Evolutionary conservation across 768 basidiomycete species (phyloP), one percentile per base, ranked within the genome.

Genomic region (Mycena vitilis): DNA sequence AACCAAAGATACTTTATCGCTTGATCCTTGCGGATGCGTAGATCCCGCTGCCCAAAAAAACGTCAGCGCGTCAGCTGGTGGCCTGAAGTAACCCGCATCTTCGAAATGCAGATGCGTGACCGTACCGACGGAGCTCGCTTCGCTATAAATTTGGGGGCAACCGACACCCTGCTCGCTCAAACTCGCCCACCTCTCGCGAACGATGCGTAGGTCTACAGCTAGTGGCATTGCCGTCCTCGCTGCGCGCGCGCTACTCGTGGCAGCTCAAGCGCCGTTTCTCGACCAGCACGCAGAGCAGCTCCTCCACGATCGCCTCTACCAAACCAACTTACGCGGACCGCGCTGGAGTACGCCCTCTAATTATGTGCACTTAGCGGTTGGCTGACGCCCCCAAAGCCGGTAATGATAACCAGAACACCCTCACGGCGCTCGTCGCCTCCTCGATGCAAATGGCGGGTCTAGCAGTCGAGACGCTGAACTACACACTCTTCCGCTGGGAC

Each of bases 341-440:
- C 63, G 78, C 67, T 78, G 78, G 78, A 78, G 78, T 78, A 36
- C 36, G 75, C 34, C n/a, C 47, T 45, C 22, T 18, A 8, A 30
- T 54, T 34, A 30, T 16, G 60, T 25, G 36, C 36, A 6, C 36
- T n/a, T n/a, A 20, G n/a, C 30, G 30, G 2, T 30, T 30, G 30
- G 25, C 47, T 52, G n/a, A 25, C 53, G 20, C 18, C 25, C 11
- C 47, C 5, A 15, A 60, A 78, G 78, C 78, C 52, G 78, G 78
- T 2, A 78, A 78, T 54, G 78, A 78, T 15, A 78, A 78, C 65
- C 78, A 78, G 40, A 77, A 78, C 67, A 70, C 71, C n/a, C 64
- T 78, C 37, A 75, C 72, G 18, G 60, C 62, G n/a, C 57, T 76
- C 7, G 76, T 78, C 40, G 65, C 76, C n/a, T 49, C 55, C 20